These are phyloP conservation scores for Hura crepitans DNA, from an alignment of 441 rosid species.

Conservation along the genomic window DNA sequence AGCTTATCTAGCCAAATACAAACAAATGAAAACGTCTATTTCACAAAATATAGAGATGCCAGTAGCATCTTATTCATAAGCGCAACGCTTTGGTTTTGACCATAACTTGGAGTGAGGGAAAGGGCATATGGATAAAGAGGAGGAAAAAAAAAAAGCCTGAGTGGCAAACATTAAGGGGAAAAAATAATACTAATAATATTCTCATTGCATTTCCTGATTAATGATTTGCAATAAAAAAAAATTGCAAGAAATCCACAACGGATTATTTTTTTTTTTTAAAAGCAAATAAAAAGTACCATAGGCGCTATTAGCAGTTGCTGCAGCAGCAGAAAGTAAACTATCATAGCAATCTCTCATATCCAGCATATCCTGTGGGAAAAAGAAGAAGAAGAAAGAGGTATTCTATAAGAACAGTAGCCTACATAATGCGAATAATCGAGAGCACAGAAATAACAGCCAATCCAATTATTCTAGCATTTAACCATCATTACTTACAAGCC, in stretches of 20 bases:
- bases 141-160: neutral
- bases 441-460: neutral
- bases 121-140: neutral
- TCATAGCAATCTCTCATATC: slow-evolving; percentile 90
- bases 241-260: neutral
- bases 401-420: neutral
- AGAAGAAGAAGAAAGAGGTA: neutral
- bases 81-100: neutral
- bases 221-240: neutral
- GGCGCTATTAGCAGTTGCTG: slow-evolving; percentile 88
- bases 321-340: slow-evolving; percentile 92
- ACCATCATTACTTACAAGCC: neutral
- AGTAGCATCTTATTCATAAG: neutral
- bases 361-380: slow-evolving; percentile 61
- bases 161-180: neutral
- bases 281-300: slow-evolving; percentile 64
- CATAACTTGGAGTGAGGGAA: neutral
- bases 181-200: neutral
- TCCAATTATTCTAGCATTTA: neutral
- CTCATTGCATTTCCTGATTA: neutral
- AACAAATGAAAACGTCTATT: neutral
- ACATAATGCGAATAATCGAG: neutral
- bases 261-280: too few species aligned
- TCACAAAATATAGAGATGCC: neutral
- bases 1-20: slow-evolving; percentile 6